Evolutionary conservation across 2,329 filamentous ascomycete genomes (phyloP), one percentile per base, ranked within the genome.

Genomic region (Lasiodiplodia gonubiensis): DNA sequence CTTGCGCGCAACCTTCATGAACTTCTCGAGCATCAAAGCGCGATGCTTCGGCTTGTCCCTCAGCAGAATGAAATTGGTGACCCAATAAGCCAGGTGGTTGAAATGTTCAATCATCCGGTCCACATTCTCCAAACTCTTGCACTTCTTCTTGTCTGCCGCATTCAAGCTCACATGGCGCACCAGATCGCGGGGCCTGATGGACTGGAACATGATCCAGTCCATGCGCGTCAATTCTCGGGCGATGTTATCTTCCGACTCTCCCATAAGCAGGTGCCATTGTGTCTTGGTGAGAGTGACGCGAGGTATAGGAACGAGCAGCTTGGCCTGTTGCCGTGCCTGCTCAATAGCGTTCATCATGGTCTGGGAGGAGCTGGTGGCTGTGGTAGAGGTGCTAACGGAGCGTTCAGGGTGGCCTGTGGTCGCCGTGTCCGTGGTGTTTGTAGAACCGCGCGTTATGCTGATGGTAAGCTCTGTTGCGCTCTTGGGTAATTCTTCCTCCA

Each of bases 191-290:
- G 97, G 92, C 30, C 93, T 89, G 69, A 98, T 97, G 1, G 93
- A 94, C 64, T 92, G 96, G 78, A 97, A 98, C 91, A 98, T 95
- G 78, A 96, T 89, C 94, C 94, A 98, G 80, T 99, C 95, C 66
- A 99, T 97, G 69, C 94, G 87, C 4, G 95, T 98, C 74, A 99
- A 86, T 78, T 99, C 95, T 68, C 91, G 90, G 18, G 94, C 94
- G 71, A 98, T 90, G 59, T 93, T 88, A 69, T 97, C 92, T 64
- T 96, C 91, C 1, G 91, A 86, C 27, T 90, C 90, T 42, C 92
- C 91, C 90, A 98, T 97, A 71, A 98, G 92, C 63, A 91, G 88
- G 71, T 94, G 92, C 84, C 95, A 99, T 69, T 95, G 91, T 51
- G 90, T 84, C 78, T 98, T 98, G 72, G 89, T 92, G 69, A 97